Evolutionary conservation across 2,329 filamentous ascomycete species (phyloP), one percentile per base, ranked within the genome.

Genomic region (Metarhizium rileyi): DNA sequence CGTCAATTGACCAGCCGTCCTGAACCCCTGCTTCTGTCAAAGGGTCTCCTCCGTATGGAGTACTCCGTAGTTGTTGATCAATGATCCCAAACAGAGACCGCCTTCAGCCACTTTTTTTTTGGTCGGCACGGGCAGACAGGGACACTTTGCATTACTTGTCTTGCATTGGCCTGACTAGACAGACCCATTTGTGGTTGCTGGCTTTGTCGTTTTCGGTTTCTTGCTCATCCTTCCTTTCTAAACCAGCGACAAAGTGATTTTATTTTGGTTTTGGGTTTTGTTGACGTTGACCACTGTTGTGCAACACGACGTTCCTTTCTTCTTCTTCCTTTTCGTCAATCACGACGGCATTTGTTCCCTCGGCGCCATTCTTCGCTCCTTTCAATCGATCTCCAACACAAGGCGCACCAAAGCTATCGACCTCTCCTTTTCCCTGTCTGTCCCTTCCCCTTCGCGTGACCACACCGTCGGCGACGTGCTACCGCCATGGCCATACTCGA

Each of bases 401-500:
- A 38, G 35, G 49, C 16, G 38, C 44, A 30, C 26, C 38, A 44
- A n/a, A 23, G 22, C 49, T 33, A 23, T 47, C 49, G 5, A 10
- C 16, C 9, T n/a, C 49, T 44, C 36, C 20, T 28, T 43, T n/a
- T 12, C n/a, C 14, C 16, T 14, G 22, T 9, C 14, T n/a, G 5
- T 7, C 16, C n/a, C 10, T 20, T 14, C 8, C 20, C 18, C 25
- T 28, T 40, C 7, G 25, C 25, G 8, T 25, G 25, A 44, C 16
- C 43, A 16, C 38, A 42, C 38, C 8, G 6, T 14, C 14, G 5
- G 18, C 38, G 22, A 42, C 38, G 38, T 14, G 20, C 20, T 22
- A 23, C 46, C 6, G 41, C 30, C 49, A 59, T 59, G 57, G 55
- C 55, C 43, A 53, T 58, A 23, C 54, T 57, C 38, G 48, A 54